Percentiles rank a stretch among this genome's conserved stretches.
phyloP scores from a whole-genome alignment of 768 basidiomycete species.

The Suillus cothurnatus region DNA sequence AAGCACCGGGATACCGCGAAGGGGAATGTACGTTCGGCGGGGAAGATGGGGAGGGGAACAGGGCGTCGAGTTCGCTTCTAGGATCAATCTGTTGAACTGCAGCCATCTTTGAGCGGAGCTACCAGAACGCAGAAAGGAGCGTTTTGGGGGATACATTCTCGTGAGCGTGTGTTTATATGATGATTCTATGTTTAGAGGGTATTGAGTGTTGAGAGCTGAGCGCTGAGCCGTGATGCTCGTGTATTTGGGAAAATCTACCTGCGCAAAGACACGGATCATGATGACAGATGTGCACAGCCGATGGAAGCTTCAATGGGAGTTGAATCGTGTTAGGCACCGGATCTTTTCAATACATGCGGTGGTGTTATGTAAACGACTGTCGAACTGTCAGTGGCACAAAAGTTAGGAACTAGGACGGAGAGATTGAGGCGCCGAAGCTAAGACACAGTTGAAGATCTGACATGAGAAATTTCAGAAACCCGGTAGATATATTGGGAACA shows the following conservation, averaged over 20 bases:
- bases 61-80: conserved; percentile 1
- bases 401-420: too few relatives aligned
- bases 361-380: too few relatives aligned
- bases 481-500: too few relatives aligned
- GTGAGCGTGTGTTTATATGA: not conserved
- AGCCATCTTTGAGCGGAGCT: not conserved
- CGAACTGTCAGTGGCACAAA: too few relatives aligned
- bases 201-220: too few relatives aligned
- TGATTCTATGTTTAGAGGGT: not conserved
- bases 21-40: conserved; percentile 9
- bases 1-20: conserved; percentile 14
- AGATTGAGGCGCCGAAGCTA: too few relatives aligned
- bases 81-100: not conserved
- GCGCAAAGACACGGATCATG: not conserved
- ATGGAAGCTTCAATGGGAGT: not conserved
- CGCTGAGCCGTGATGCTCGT: not conserved
- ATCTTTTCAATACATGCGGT: too few relatives aligned
- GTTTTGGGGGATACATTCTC: not conserved
- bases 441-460: too few relatives aligned
- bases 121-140: not conserved
- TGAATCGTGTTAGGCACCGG: too few relatives aligned
- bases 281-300: not conserved
- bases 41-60: conserved; percentile 14
- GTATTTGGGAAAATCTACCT: not conserved
- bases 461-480: too few relatives aligned